These are phyloP conservation scores for Trypanosoma brucei DNA, from an alignment of 208 protist species.

Conservation along the genomic window DNA sequence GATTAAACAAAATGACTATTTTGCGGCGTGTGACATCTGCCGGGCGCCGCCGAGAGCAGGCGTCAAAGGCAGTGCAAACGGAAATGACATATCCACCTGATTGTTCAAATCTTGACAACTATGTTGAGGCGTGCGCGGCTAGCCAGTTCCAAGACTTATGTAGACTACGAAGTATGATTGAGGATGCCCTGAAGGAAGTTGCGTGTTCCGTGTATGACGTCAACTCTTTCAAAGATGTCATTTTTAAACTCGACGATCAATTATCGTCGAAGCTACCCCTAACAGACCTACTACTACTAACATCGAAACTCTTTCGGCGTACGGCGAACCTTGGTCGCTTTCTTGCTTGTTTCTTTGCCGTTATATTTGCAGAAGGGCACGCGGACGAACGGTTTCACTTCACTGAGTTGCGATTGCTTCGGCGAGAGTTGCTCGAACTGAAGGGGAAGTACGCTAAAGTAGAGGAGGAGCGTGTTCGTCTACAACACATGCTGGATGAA, in stretches of 20 bases:
- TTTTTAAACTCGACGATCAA: slow-evolving; percentile 74
- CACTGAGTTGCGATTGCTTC: slow-evolving; percentile 76
- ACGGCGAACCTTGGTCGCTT: slow-evolving; percentile 72
- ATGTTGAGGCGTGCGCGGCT: slow-evolving; percentile 56
- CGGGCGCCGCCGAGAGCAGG: slow-evolving; percentile 20
- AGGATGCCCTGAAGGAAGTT: slow-evolving; percentile 61
- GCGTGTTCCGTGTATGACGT: slow-evolving; percentile 83
- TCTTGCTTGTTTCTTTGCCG: slow-evolving; percentile 83
- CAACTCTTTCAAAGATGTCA: slow-evolving; percentile 84
- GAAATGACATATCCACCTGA: slow-evolving; percentile 71
- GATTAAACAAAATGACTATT: background rate
- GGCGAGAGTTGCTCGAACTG: slow-evolving; percentile 59
- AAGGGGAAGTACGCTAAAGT: slow-evolving; percentile 51
- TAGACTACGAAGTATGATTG: slow-evolving; percentile 66
- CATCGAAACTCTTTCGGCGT: slow-evolving; percentile 83
- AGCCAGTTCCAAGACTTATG: slow-evolving; percentile 73
- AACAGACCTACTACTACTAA: slow-evolving; percentile 82
- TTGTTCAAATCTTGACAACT: slow-evolving; percentile 37
- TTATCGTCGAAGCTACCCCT: slow-evolving; percentile 69
- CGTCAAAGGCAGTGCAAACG: slow-evolving; percentile 63
- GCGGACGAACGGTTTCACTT: slow-evolving; percentile 88
- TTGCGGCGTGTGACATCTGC: slow-evolving; percentile 1
- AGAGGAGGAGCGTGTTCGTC: slow-evolving; percentile 49
- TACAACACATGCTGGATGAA: slow-evolving; percentile 79
- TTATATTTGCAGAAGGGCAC: slow-evolving; percentile 82